Evolutionary conservation across 2,329 filamentous ascomycete species (phyloP).

Genomic region (Pseudopithomyces chartarum): DNA sequence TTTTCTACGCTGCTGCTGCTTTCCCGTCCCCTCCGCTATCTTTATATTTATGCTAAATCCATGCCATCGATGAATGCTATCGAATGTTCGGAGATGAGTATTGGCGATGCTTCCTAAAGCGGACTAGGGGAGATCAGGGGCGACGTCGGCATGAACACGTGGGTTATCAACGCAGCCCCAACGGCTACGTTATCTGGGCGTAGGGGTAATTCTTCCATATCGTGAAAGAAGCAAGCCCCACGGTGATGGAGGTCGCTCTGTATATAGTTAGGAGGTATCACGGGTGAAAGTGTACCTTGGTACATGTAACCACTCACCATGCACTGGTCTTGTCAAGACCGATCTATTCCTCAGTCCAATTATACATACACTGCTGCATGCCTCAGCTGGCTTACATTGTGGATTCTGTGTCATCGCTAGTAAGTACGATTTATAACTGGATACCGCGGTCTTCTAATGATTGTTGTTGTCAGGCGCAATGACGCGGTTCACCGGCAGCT

Average conservation of each 20-base stretch:
- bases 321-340: too few species aligned
- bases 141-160: conserved; percentile 19
- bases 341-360: too few species aligned
- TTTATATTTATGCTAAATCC: background rate
- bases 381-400: too few species aligned
- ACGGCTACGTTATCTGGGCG: background rate
- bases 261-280: background rate
- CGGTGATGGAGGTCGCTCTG: background rate
- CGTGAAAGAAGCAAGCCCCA: background rate
- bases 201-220: background rate
- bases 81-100: conserved; percentile 26
- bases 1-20: conserved; percentile 8
- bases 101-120: conserved; percentile 27
- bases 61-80: conserved; percentile 2
- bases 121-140: conserved; percentile 18
- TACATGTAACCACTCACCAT: too few species aligned
- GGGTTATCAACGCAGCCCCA: conserved; percentile 5
- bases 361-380: too few species aligned
- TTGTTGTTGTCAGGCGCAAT: background rate
- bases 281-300: too few species aligned
- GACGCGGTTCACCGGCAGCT: background rate
- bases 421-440: too few species aligned
- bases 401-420: too few species aligned
- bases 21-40: background rate
- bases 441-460: background rate